These are phyloP conservation scores for Lactarius quietus DNA, from an alignment of 768 basidiomycete genomes.

Conservation along the genomic window DNA sequence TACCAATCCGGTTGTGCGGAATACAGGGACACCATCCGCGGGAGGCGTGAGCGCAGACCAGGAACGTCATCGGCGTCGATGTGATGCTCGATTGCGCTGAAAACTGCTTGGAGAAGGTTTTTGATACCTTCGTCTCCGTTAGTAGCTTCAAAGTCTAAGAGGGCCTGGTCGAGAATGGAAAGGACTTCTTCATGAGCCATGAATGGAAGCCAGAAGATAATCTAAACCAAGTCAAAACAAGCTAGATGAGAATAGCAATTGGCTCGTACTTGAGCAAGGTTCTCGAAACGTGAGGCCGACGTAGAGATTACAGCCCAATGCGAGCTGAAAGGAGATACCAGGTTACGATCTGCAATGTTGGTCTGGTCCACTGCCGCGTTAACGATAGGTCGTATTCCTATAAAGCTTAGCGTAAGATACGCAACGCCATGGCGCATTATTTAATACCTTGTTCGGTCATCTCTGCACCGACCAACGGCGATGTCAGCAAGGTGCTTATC, in stretches of 20 bases:
- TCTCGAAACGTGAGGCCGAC: background rate
- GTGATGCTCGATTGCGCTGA: constrained; percentile 18
- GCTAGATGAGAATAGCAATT: too few relatives aligned
- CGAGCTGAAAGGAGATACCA: background rate
- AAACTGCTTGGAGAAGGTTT: constrained; percentile 8
- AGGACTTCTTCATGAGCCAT: constrained; percentile 43
- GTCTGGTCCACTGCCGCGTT: constrained; percentile 5
- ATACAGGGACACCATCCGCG: constrained; percentile 16
- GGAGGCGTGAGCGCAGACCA: constrained; percentile 17
- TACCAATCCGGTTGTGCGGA: constrained; percentile 3
- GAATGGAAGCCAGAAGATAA: constrained; percentile 54
- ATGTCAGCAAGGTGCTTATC: constrained; percentile 13
- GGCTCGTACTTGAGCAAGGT: constrained; percentile 13
- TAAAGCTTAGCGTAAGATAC: background rate
- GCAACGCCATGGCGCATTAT: background rate
- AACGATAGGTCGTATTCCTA: constrained; percentile 16
- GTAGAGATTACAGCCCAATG: constrained; percentile 23
- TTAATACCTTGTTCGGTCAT: constrained; percentile 16
- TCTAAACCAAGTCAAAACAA: constrained; percentile 15
- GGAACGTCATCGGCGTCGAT: background rate
- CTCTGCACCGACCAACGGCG: background rate
- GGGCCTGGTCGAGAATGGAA: constrained; percentile 40
- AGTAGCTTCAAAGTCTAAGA: background rate
- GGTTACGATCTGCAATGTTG: constrained; percentile 16
- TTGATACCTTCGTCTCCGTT: background rate